These are phyloP conservation scores for Lippia alba DNA, from an alignment of 305 asterid species.

Conservation along the genomic window DNA sequence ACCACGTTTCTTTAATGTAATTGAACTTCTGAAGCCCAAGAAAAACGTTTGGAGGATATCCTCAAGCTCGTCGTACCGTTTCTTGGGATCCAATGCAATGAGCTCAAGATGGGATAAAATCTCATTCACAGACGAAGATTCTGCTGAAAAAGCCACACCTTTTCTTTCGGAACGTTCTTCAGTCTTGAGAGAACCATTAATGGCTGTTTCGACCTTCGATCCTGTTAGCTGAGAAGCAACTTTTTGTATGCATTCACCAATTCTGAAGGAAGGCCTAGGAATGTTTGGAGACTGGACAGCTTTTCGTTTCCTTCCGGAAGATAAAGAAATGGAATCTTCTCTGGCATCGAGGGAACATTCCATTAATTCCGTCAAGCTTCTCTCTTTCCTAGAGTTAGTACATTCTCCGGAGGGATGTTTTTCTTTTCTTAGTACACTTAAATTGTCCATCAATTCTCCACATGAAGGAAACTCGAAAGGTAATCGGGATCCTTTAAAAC, in stretches of 20 bases:
- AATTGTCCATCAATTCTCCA: slow-evolving; percentile 59
- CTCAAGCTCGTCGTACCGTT: slow-evolving; percentile 41
- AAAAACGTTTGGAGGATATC: slow-evolving; percentile 51
- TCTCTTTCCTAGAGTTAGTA: slow-evolving; percentile 60
- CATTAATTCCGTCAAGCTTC: slow-evolving; percentile 66
- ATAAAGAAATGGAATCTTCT: slow-evolving; percentile 41
- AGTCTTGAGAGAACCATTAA: slow-evolving; percentile 45
- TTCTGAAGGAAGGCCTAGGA: slow-evolving; percentile 82
- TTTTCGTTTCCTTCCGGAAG: slow-evolving; percentile 63
- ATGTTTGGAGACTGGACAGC: slow-evolving; percentile 50
- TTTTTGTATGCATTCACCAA: slow-evolving; percentile 93
- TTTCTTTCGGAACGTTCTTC: slow-evolving; percentile 30
- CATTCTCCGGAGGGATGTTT: slow-evolving; percentile 51
- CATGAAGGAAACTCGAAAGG: slow-evolving; percentile 50
- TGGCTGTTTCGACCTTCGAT: slow-evolving; percentile 43
- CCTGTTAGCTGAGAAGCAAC: slow-evolving; percentile 90
- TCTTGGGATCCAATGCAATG: slow-evolving; percentile 69
- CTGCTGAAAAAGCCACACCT: slow-evolving; percentile 24
- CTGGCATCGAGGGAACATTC: slow-evolving; percentile 57
- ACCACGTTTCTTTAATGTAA: slow-evolving; percentile 54
- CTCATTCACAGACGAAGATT: slow-evolving; percentile 58
- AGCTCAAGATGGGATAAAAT: slow-evolving; percentile 73
- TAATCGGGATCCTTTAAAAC: slow-evolving; percentile 65
- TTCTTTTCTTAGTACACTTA: slow-evolving; percentile 40
- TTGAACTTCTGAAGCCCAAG: slow-evolving; percentile 68